phyloP scores from a whole-genome alignment of 164 flowering plant genomes.

The Annona cherimola region DNA sequence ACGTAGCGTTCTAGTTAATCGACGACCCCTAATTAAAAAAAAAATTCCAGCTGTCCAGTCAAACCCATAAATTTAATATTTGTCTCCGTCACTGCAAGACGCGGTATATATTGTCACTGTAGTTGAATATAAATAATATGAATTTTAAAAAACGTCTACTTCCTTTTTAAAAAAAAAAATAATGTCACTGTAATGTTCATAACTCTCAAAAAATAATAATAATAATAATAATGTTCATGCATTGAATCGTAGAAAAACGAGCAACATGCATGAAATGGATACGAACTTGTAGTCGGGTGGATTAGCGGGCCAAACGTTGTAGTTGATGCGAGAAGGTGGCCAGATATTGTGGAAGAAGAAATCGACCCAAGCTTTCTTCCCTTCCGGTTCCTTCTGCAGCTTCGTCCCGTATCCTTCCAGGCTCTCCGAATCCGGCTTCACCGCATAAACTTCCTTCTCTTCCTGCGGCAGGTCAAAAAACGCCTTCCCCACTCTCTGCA shows the following conservation, averaged over 20 bases:
- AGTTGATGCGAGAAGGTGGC: slow-evolving; percentile 62
- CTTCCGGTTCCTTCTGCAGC: slow-evolving; percentile 57
- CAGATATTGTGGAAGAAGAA: slow-evolving; percentile 69
- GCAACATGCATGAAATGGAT: no score
- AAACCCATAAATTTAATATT: no score
- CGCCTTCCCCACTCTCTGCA: slow-evolving; percentile 57
- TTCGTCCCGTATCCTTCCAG: slow-evolving; percentile 73
- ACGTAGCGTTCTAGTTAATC: no score
- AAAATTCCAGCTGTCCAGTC: no score
- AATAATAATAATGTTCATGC: not conserved
- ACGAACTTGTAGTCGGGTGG: slow-evolving; percentile 58
- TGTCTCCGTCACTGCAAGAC: no score
- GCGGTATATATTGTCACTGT: no score
- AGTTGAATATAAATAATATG: not conserved
- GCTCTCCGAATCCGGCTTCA: slow-evolving; percentile 22
- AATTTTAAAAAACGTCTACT: not conserved
- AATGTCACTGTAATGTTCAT: not conserved
- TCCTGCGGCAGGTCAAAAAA: slow-evolving; percentile 69
- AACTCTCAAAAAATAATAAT: not conserved
- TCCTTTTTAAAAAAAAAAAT: not conserved
- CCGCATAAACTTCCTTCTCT: slow-evolving; percentile 61
- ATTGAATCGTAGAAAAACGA: not conserved
- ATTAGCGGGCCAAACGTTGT: slow-evolving; percentile 69
- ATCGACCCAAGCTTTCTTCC: slow-evolving; percentile 71
- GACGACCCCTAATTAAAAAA: no score